Base-by-base conservation (phyloP, 1,284 basidiomycete species). In the Apiotrichum porosum region DNA sequence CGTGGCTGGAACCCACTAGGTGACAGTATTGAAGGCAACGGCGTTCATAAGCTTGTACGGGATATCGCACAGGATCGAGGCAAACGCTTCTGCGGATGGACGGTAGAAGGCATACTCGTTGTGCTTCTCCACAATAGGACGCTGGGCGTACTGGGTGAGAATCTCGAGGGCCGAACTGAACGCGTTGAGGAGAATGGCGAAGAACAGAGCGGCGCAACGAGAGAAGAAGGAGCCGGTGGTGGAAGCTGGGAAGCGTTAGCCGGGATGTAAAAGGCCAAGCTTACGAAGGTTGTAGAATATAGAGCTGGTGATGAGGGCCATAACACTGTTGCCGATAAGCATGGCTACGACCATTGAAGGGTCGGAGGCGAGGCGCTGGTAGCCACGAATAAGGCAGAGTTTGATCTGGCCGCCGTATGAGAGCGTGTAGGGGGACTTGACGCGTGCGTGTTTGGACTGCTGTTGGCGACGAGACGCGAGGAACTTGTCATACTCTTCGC, bases 31-130 rank as follows among this genome's bases (percentile, higher is more conserved):
- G 66, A 71, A 70, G 33, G 55, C 34, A 51, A 75, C 65, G 17
- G 61, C 53, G 54, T 73, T 73, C 35, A 60, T n/a, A 30, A 73
- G 57, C 61, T 77, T 77, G 68, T 73, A 72, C 0, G 76, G 76
- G 50, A 78, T 55, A 53, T 79, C 78, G 47, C 69, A 68, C 15
- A 76, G 53, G 60, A 75, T 76, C 9, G 69, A 71, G 5, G 75
- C 74, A 41, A 68, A 61, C 5, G 74, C 73, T 49, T 77, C 76
- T 24, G 74, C 71, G 6, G 69, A 71, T 0, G 76, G 73, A 22
- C 73, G 74, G 41, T 73, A 66, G 62, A 77, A 74, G 35, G 74
- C 75, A 51, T 72, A 77, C 40, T 68, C 67, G 14, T 64, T 53
- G 41, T 75, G 72, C 45, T 74, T 74, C 49, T 73, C 71, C 37